Evolutionary conservation across 805 yeast genomes (phyloP).

Genomic region (Pichia eremophila): DNA sequence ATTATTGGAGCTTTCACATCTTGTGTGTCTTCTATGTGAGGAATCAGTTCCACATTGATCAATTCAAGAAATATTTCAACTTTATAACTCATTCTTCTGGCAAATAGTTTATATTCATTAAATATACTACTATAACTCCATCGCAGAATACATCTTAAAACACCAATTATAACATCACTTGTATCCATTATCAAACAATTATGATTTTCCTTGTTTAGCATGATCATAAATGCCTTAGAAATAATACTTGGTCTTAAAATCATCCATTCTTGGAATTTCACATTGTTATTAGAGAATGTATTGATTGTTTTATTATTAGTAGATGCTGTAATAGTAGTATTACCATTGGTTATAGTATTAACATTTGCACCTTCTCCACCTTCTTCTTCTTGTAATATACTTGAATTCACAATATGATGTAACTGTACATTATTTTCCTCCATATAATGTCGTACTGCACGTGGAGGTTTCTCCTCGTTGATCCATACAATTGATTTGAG

Average conservation of each 20-base stretch:
- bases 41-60: slow-evolving; percentile 43
- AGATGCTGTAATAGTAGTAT: not conserved
- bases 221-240: slow-evolving; percentile 52
- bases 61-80: slow-evolving; percentile 80
- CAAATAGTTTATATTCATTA: slow-evolving; percentile 72
- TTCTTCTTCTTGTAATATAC: slow-evolving; percentile 18
- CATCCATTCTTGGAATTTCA: slow-evolving; percentile 52
- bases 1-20: not conserved
- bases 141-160: slow-evolving; percentile 72
- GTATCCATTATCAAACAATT: slow-evolving; percentile 72
- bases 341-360: not conserved
- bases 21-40: slow-evolving; percentile 24
- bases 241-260: slow-evolving; percentile 58
- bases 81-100: slow-evolving; percentile 62
- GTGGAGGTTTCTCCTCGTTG: slow-evolving; percentile 80
- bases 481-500: slow-evolving; percentile 62
- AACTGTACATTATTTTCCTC: slow-evolving; percentile 46
- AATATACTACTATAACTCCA: slow-evolving; percentile 84
- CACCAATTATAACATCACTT: slow-evolving; percentile 70
- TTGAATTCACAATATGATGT: slow-evolving; percentile 29
- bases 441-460: slow-evolving; percentile 58
- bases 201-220: slow-evolving; percentile 54
- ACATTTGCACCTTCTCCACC: slow-evolving; percentile 3
- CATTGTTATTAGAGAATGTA: slow-evolving; percentile 6
- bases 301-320: not conserved